These are phyloP conservation scores for Paecilomyces variotii DNA, from an alignment of 2,329 filamentous ascomycete species.

Conservation along the genomic window DNA sequence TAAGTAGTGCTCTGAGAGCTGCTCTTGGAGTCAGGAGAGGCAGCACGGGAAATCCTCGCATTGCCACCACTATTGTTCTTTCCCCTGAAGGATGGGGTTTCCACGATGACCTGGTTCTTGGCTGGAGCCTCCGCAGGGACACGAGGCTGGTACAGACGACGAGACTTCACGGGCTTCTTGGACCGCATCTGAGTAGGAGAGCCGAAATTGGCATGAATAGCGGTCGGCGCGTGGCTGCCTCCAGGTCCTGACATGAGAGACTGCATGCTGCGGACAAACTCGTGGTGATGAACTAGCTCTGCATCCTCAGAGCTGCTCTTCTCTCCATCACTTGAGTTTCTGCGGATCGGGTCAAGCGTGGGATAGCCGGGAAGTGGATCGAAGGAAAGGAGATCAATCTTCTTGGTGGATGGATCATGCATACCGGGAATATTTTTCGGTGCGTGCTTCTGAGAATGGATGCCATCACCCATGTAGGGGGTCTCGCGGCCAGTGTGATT, in stretches of 20 bases:
- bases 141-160: slow-evolving; percentile 15
- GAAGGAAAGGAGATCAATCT: slow-evolving; percentile 15
- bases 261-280: slow-evolving; percentile 12
- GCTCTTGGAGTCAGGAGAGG: slow-evolving; percentile 10
- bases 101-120: slow-evolving; percentile 1
- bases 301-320: slow-evolving; percentile 6
- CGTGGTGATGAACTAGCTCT: slow-evolving; percentile 10
- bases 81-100: slow-evolving; percentile 5
- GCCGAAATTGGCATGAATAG: slow-evolving; percentile 6
- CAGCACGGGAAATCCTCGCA: slow-evolving; percentile 6
- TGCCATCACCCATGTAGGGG: slow-evolving; percentile 4
- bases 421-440: slow-evolving; percentile 5
- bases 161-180: slow-evolving; percentile 12
- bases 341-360: slow-evolving; percentile 4
- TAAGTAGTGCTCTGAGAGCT: slow-evolving; percentile 8
- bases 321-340: slow-evolving; percentile 4
- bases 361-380: slow-evolving; percentile 11
- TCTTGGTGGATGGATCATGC: slow-evolving; percentile 6
- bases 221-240: slow-evolving; percentile 5
- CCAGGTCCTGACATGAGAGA: slow-evolving; percentile 11
- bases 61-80: slow-evolving; percentile 2
- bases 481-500: slow-evolving; percentile 5
- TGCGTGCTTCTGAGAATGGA: slow-evolving; percentile 7
- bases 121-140: slow-evolving; percentile 4
- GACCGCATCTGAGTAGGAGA: slow-evolving; percentile 4